These are phyloP conservation scores for Lycium barbarum DNA, from an alignment of 257 asterid genomes.

Conservation along the genomic window DNA sequence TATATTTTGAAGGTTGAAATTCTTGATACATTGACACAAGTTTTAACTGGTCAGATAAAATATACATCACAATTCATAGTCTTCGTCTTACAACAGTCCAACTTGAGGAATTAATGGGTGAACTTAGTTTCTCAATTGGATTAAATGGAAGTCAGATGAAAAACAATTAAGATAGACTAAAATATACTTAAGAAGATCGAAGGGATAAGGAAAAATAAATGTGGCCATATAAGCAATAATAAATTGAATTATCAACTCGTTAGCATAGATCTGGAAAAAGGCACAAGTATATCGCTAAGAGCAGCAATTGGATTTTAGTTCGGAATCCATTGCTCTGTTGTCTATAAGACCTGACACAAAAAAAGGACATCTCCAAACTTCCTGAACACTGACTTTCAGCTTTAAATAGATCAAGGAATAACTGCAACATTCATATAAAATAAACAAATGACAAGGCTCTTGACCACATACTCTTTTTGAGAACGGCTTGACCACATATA, in stretches of 20 bases:
- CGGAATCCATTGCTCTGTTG: background rate
- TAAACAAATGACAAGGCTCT: background rate
- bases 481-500: background rate
- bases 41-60: slow-evolving; percentile 3
- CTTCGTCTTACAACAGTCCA: slow-evolving; percentile 2
- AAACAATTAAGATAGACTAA: background rate
- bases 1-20: background rate
- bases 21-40: slow-evolving; percentile 15
- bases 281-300: background rate
- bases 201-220: background rate
- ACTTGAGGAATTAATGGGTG: slow-evolving; percentile 10
- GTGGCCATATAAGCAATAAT: background rate
- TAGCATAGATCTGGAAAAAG: background rate
- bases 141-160: background rate
- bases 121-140: slow-evolving; percentile 19
- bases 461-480: background rate
- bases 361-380: background rate
- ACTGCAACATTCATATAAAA: background rate
- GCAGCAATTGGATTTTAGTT: background rate
- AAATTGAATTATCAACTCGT: background rate
- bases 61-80: background rate
- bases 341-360: slow-evolving; percentile 13
- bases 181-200: background rate
- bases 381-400: background rate
- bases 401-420: background rate